Base-by-base conservation (phyloP, 441 rosid genomes). In the Theobroma grandiflorum region DNA sequence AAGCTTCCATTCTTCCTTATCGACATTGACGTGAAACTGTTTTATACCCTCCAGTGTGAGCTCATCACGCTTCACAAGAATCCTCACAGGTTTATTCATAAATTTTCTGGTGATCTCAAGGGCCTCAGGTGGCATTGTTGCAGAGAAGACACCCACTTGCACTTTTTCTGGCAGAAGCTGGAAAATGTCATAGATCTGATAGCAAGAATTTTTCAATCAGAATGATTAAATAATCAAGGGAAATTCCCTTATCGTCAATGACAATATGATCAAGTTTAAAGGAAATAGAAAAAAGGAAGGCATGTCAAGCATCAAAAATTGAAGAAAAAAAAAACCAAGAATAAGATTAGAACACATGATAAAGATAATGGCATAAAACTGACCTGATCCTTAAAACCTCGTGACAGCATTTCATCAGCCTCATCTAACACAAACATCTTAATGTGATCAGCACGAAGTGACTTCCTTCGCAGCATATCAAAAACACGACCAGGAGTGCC, bases 341-440 rank as follows among this genome's bases (percentile, higher is more conserved):
- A 58, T 16, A 42, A 55, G 22, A 80, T 53, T 22, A 74, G 57
- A 31, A 31, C 42, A 37, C 1, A 38, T 40, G 26, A 33, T 20
- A 37, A 45, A 70, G 26, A 7, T 7, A 8, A 22, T 15, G 75
- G 22, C 5, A 26, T 49, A 20, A n/a, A 18, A 74, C 74, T 63
- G 37, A 89, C 97, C 95, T 94, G 95, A 66, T 94, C 96, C 82
- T 92, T 94, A 83, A 93, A 91, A 84, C 94, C 94, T 55, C 92
- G 90, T 1, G 95, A 91, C 62, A 91, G 93, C 94, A 91, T 90
- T 74, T 93, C 94, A 87, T 91, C 97, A n/a, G 95, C 94, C 80
- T 93, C 95, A 78, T 93, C 96, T 79, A 94, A 81, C 8, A 94
- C 96, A 72, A 92, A 92, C 94, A 90, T 94, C 82, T 77, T 92